phyloP scores from a whole-genome alignment of 176 grass and related monocot genomes.

The Rhynchospora breviuscula region DNA sequence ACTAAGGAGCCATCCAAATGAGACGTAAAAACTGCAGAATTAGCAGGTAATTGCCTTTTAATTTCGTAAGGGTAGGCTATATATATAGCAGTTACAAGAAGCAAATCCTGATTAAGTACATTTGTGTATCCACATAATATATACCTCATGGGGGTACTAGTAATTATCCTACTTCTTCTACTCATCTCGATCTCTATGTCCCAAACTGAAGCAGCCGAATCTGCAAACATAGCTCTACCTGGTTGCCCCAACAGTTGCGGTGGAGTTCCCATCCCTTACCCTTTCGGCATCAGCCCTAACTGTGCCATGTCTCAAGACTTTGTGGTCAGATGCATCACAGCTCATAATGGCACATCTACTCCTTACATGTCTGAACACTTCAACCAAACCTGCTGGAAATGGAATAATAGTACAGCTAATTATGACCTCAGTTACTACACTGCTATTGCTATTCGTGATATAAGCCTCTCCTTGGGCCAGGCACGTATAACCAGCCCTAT shows the following conservation, averaged over 20 bases:
- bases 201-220: neutral
- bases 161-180: neutral
- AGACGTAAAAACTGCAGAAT: too few species aligned
- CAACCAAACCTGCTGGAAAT: too few species aligned
- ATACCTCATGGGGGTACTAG: neutral
- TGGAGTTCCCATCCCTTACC: constrained; percentile 15
- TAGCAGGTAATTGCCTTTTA: too few species aligned
- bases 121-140: too few species aligned
- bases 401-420: too few species aligned
- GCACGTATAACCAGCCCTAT: neutral
- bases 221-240: neutral
- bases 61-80: too few species aligned
- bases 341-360: neutral
- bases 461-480: neutral
- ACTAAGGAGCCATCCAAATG: too few species aligned
- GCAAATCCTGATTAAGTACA: too few species aligned
- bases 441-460: neutral
- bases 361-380: neutral
- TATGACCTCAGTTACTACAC: too few species aligned
- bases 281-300: neutral
- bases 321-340: neutral
- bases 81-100: too few species aligned
- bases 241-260: neutral
- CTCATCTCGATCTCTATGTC: neutral
- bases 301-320: neutral